Percentiles rank a stretch among this genome's conserved stretches.
Conservation (phyloP, 441 rosid species). For the Daphne laureola region DNA sequence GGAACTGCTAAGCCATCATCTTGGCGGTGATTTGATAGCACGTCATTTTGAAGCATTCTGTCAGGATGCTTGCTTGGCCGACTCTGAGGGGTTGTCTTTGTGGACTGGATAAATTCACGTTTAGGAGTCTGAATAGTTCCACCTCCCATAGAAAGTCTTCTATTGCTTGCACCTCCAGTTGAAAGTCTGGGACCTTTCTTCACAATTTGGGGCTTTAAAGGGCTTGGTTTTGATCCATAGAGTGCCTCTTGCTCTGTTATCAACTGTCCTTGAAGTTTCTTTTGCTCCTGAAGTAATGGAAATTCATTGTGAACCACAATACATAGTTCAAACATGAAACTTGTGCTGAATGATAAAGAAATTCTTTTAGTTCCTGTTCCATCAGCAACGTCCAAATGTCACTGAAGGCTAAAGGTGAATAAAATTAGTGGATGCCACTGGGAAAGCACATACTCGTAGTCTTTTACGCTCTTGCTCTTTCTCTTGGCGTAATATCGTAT, state of each 20-base stretch:
- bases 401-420: too few relatives aligned
- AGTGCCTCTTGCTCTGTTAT: slow-evolving; percentile 81
- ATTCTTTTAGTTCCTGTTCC: too few relatives aligned
- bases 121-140: slow-evolving; percentile 47
- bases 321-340: too few relatives aligned
- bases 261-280: slow-evolving; percentile 62
- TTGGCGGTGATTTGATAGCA: slow-evolving; percentile 22
- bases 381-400: too few relatives aligned
- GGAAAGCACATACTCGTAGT: slow-evolving; percentile 46
- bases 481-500: slow-evolving; percentile 52
- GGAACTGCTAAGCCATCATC: slow-evolving; percentile 39
- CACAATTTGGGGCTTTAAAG: slow-evolving; percentile 48
- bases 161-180: slow-evolving; percentile 49
- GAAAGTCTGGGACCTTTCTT: slow-evolving; percentile 64
- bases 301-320: too few relatives aligned
- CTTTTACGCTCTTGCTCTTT: slow-evolving; percentile 80
- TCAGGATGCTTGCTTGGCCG: slow-evolving; percentile 43
- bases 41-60: slow-evolving; percentile 27
- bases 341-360: too few relatives aligned
- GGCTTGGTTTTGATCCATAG: slow-evolving; percentile 76
- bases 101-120: slow-evolving; percentile 27
- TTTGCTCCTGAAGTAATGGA: too few relatives aligned
- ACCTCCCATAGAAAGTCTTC: slow-evolving; percentile 62
- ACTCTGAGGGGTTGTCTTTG: slow-evolving; percentile 21
- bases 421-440: too few relatives aligned